phyloP scores from a whole-genome alignment of 768 basidiomycete species.

The Dioszegia aurantiaca region DNA sequence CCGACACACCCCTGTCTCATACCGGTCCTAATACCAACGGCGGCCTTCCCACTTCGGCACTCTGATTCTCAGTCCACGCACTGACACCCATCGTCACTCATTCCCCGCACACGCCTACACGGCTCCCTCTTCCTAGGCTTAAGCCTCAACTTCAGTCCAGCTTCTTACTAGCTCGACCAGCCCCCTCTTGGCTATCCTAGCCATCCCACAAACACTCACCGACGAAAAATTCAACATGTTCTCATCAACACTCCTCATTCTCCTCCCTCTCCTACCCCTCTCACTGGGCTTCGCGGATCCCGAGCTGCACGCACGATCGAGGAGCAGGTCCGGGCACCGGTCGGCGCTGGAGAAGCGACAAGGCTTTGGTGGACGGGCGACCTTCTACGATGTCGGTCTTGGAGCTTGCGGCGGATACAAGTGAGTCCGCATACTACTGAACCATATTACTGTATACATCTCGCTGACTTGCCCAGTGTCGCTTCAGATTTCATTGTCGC shows the following conservation, averaged over 20 bases:
- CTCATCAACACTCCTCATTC: slow-evolving; percentile 14
- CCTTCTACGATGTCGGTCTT: slow-evolving; percentile 56
- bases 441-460: background rate
- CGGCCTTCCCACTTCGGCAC: no score
- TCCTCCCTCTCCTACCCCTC: slow-evolving; percentile 26
- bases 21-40: no score
- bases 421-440: slow-evolving; percentile 12
- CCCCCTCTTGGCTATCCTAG: background rate
- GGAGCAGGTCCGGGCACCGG: slow-evolving; percentile 2
- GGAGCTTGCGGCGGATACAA: slow-evolving; percentile 55
- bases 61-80: no score
- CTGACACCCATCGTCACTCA: no score
- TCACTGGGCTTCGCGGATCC: slow-evolving; percentile 27
- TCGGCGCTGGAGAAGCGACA: slow-evolving; percentile 18
- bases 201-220: background rate
- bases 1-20: no score
- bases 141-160: background rate
- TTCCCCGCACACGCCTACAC: no score
- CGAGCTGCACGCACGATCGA: slow-evolving; percentile 20
- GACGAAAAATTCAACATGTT: background rate
- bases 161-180: slow-evolving; percentile 1
- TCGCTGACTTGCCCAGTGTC: slow-evolving; percentile 3
- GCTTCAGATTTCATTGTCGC: slow-evolving; percentile 54
- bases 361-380: slow-evolving; percentile 43
- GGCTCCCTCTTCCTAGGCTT: no score